These are phyloP conservation scores for Pleurotus sapidus DNA, from an alignment of 768 basidiomycete genomes.

Conservation along the genomic window DNA sequence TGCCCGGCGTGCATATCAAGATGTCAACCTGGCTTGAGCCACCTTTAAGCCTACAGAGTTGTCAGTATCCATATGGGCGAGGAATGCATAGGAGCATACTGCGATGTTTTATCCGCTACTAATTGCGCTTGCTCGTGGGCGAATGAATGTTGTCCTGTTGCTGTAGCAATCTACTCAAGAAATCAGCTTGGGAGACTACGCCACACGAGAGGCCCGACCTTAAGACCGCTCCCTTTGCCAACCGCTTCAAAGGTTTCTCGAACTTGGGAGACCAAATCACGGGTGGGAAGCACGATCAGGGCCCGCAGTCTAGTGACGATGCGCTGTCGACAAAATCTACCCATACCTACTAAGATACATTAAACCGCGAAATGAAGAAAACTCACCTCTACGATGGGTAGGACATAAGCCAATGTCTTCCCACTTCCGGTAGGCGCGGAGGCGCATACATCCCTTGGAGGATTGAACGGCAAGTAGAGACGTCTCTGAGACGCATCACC, in stretches of 20 bases:
- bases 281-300: slow-evolving; percentile 87
- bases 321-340: slow-evolving; percentile 62
- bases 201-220: slow-evolving; percentile 42
- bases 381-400: slow-evolving; percentile 86
- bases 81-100: slow-evolving; percentile 34
- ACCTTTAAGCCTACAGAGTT: slow-evolving; percentile 58
- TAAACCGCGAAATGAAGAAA: neutral
- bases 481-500: slow-evolving; percentile 35
- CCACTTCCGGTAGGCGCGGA: slow-evolving; percentile 98
- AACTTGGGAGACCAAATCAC: slow-evolving; percentile 91
- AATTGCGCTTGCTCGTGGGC: slow-evolving; percentile 85
- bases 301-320: slow-evolving; percentile 85
- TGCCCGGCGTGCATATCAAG: slow-evolving; percentile 92
- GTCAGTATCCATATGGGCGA: neutral
- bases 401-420: slow-evolving; percentile 93
- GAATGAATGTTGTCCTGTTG: slow-evolving; percentile 94
- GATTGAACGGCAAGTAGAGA: slow-evolving; percentile 64
- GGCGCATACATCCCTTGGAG: slow-evolving; percentile 82
- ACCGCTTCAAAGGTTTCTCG: slow-evolving; percentile 87
- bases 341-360: no score
- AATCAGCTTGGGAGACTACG: slow-evolving; percentile 1
- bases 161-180: slow-evolving; percentile 59
- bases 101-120: slow-evolving; percentile 52
- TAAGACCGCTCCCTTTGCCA: slow-evolving; percentile 81
- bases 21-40: slow-evolving; percentile 93